Conservation (phyloP, 202 grass and related monocot genomes). For the Schoenoplectus tabernaemontani region DNA sequence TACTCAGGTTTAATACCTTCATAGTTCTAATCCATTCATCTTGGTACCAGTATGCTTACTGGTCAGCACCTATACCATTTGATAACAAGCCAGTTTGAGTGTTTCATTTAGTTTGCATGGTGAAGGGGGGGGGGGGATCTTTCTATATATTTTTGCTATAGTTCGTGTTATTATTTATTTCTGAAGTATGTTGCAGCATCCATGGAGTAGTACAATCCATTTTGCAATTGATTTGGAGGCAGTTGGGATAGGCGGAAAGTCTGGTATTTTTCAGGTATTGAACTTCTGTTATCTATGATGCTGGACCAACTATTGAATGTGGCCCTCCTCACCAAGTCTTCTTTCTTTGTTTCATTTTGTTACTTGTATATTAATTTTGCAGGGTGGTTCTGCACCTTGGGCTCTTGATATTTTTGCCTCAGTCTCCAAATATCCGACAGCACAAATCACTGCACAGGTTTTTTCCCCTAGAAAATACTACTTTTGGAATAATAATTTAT, state of each 20-base stretch:
- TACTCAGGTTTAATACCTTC: slow-evolving; percentile 63
- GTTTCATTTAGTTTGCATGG: not conserved
- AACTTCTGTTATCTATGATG: slow-evolving; percentile 8
- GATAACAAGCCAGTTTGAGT: not conserved
- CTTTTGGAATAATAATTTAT: not conserved
- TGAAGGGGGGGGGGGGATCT: no score
- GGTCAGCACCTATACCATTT: not conserved
- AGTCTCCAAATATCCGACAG: slow-evolving; percentile 85
- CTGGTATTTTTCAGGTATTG: slow-evolving; percentile 68
- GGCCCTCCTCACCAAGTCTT: slow-evolving; percentile 3
- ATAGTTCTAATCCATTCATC: not conserved
- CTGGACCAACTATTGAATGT: slow-evolving; percentile 6
- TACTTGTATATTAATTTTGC: slow-evolving; percentile 13
- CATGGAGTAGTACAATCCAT: slow-evolving; percentile 56
- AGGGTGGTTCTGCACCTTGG: slow-evolving; percentile 60
- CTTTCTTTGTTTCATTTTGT: slow-evolving; percentile 11
- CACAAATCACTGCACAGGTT: slow-evolving; percentile 87
- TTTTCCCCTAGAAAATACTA: slow-evolving; percentile 11
- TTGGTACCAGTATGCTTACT: not conserved
- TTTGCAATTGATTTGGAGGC: slow-evolving; percentile 96
- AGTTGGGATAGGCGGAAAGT: slow-evolving; percentile 85
- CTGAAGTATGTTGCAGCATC: slow-evolving; percentile 44
- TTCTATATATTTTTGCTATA: not conserved
- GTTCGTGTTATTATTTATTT: not conserved
- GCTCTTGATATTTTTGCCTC: slow-evolving; percentile 82